These are phyloP conservation scores for Entamoeba moshkovskii DNA, from an alignment of 208 protist species.

Conservation along the genomic window DNA sequence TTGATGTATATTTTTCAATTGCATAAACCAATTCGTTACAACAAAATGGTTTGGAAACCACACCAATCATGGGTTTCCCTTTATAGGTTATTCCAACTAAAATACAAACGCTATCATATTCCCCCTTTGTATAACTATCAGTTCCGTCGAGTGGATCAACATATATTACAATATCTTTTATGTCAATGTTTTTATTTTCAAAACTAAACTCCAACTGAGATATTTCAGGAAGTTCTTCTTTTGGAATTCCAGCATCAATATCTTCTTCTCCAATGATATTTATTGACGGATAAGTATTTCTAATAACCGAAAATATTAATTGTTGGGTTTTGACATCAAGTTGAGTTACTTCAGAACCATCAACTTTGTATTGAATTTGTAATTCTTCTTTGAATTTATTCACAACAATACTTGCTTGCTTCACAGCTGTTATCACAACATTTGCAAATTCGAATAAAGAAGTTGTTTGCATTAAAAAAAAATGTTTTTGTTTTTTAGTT, in stretches of 20 bases:
- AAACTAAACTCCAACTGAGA: background rate
- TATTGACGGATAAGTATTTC: background rate
- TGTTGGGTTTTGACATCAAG: background rate
- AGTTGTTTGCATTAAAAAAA: too few relatives aligned
- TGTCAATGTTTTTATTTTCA: background rate
- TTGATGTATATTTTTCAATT: background rate
- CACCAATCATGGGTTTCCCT: background rate
- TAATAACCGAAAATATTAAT: background rate
- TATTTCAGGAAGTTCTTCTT: background rate
- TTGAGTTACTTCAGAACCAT: background rate
- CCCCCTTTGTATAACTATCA: background rate
- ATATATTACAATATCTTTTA: background rate
- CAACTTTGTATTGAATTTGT: background rate
- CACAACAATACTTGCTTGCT: background rate
- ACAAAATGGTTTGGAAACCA: background rate
- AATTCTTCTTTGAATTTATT: background rate
- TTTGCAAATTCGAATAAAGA: background rate
- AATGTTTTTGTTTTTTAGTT: too few relatives aligned
- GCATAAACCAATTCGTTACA: background rate
- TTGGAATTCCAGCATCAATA: background rate
- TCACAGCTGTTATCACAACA: background rate
- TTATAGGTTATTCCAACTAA: background rate
- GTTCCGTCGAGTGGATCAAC: background rate
- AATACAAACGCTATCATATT: background rate
- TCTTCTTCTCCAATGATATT: background rate